Base-by-base conservation (phyloP, 2,329 filamentous ascomycete genomes). In the Fusarium sp. region DNA sequence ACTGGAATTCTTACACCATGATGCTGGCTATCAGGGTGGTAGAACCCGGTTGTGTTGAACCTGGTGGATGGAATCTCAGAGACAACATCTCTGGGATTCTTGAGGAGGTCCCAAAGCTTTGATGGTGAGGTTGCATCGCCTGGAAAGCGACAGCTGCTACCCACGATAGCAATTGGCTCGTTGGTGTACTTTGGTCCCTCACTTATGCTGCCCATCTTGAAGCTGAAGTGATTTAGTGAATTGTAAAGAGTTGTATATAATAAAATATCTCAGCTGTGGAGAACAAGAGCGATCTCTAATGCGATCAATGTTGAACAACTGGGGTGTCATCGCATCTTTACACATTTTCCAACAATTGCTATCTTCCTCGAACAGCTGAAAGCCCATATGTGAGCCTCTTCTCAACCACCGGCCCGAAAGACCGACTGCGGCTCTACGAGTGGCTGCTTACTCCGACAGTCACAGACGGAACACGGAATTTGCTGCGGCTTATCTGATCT, bases 81-180 rank as follows among this genome's bases (percentile, higher is more conserved):
- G 7, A 38, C 58, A 7, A 55, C 52, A 44, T 56, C 58, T 18
- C 37, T 37, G 0, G 64, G 64, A 5, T 41, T 44, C 7, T 46
- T 48, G 23, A 64, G 33, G 13, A 71, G 32, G 3, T 66, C 53
- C 68, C 68, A 71, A 7, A 69, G 44, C 35, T 65, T 60, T 9
- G 42, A 57, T 4, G 65, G 57, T 3, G 58, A 60, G 10, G 32
- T 55, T 6, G 42, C 32, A 15, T 40, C 68, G 15, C 65, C 68
- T 18, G 60, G 45, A n/a, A 62, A 69, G 10, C 65, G 46, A 20
- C 60, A 69, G 5, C 35, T 41, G 9, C 52, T 69, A 27, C 68
- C 68, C 2, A 69, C 40, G 14, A 71, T 53, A 18, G 68, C 68
- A 52, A 71, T 68, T 10, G 65, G 65, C 12, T 67, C 64, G 20